Conservation (phyloP, 768 basidiomycete species). For the Termitomyces sp. region DNA sequence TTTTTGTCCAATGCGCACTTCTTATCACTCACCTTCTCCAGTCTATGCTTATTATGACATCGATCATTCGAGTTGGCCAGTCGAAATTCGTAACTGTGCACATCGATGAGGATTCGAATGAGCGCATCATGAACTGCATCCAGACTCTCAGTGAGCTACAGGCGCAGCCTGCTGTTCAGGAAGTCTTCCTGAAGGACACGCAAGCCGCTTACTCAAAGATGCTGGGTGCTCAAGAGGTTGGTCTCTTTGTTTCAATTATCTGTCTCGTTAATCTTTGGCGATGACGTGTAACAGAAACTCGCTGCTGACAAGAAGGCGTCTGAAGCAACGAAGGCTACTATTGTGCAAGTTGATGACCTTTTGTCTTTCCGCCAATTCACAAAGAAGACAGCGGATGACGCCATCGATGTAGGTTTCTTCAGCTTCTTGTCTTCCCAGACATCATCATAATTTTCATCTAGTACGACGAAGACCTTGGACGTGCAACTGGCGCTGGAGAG, state of each 20-base stretch:
- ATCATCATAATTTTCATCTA: conserved; percentile 23
- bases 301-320: conserved; percentile 87
- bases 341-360: conserved; percentile 92
- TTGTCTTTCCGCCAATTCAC: conserved; percentile 92
- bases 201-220: conserved; percentile 91
- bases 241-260: conserved; percentile 4
- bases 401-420: conserved; percentile 51
- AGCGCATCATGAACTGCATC: conserved; percentile 95
- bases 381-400: conserved; percentile 82
- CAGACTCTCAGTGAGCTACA: conserved; percentile 84
- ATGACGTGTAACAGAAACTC: conserved; percentile 53
- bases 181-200: conserved; percentile 81
- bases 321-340: conserved; percentile 57
- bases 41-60: conserved; percentile 98
- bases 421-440: neutral
- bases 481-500: conserved; percentile 83
- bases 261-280: neutral
- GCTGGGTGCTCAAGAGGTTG: conserved; percentile 90
- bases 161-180: conserved; percentile 48
- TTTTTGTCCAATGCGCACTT: neutral
- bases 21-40: conserved; percentile 18
- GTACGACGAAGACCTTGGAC: conserved; percentile 86
- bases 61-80: conserved; percentile 93
- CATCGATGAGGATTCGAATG: conserved; percentile 98
- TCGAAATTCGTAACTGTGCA: conserved; percentile 89